These are phyloP conservation scores for Trametes villosa DNA, from an alignment of 768 basidiomycete species.

Conservation along the genomic window DNA sequence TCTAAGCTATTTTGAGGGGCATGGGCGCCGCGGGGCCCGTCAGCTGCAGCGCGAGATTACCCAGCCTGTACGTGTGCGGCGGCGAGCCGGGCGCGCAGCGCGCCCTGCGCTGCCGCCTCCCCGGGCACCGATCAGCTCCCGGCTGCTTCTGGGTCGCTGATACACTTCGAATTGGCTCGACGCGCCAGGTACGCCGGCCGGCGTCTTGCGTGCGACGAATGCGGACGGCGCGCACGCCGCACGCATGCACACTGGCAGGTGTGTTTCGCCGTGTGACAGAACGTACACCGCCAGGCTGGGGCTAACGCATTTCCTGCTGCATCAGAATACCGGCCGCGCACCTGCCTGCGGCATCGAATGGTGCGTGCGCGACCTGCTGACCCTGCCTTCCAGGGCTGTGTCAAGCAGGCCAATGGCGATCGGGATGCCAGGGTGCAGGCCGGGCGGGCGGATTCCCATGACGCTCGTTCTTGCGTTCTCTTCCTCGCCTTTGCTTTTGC, in stretches of 20 bases:
- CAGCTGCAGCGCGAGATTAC: slow-evolving; percentile 21
- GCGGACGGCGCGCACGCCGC: not conserved
- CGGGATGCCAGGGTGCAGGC: not conserved
- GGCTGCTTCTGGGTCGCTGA: slow-evolving; percentile 6
- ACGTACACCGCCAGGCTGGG: not conserved
- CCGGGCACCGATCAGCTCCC: slow-evolving; percentile 8
- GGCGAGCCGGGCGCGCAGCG: not conserved
- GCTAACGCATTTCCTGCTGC: not conserved
- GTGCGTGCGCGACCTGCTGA: slow-evolving; percentile 6
- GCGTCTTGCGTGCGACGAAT: not conserved
- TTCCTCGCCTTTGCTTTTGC: too few species aligned
- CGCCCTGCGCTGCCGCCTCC: not conserved
- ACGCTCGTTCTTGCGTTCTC: not conserved
- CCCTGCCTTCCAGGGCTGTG: slow-evolving; percentile 1
- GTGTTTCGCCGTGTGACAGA: not conserved
- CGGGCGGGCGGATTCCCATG: not conserved
- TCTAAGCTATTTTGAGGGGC: slow-evolving; percentile 14
- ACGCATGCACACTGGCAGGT: too few species aligned
- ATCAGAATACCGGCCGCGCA: not conserved
- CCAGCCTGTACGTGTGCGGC: slow-evolving; percentile 13
- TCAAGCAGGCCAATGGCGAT: not conserved
- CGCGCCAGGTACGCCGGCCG: slow-evolving; percentile 7
- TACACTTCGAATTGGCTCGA: slow-evolving; percentile 15
- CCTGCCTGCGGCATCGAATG: too few species aligned
- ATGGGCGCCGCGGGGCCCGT: slow-evolving; percentile 8